Base-by-base conservation (phyloP, 768 basidiomycete genomes). In the Tylopilus intermedius region DNA sequence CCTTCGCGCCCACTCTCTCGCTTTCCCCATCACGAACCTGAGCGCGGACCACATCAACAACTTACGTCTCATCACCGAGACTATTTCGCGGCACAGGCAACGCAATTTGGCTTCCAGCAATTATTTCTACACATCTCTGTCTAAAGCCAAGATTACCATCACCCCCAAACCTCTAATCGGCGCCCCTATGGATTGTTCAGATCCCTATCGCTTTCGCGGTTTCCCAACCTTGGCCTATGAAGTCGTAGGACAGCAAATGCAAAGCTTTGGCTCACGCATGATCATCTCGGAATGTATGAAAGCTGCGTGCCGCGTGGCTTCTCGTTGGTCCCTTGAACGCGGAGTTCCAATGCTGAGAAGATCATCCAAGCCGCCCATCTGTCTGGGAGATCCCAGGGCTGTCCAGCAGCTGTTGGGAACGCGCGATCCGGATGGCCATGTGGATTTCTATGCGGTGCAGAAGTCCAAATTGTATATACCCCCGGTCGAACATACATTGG, bases 221-320 rank as follows among this genome's bases (percentile, higher is more conserved):
- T 85, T 80, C 67, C 88, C 76, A 8, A 58, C 68, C 18, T 66
- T 79, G 18, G 60, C 57, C 5, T 89, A 86, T 62, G 56, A 53
- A 2, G 77, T 88, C 2, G 52, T 39, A 0, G 50, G 61, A 2
- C 43, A 55, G 15, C 58, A 59, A 8, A 57, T 58, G 14, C 3
- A 49, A 3, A 72, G 72, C 15, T 33, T 39, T 2, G 81, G 83
- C 24, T 58, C 86, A 15, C 77, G 79, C 39, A 59, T 66, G 44
- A 61, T 91, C 48, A 82, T 99, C 10, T 74, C 84, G 0, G 93
- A 96, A 67, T 74, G 78, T 60, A 94, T 94, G 86, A 88, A 92
- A 62, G 62, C 85, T 15, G 92, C 90, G 0, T 84, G 82, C 45
- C 81, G 85, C 2, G 74, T 84, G 0, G 85, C 88, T 1, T 94